Base-by-base conservation (phyloP, 306 rosid genomes). In the Datisca glomerata region DNA sequence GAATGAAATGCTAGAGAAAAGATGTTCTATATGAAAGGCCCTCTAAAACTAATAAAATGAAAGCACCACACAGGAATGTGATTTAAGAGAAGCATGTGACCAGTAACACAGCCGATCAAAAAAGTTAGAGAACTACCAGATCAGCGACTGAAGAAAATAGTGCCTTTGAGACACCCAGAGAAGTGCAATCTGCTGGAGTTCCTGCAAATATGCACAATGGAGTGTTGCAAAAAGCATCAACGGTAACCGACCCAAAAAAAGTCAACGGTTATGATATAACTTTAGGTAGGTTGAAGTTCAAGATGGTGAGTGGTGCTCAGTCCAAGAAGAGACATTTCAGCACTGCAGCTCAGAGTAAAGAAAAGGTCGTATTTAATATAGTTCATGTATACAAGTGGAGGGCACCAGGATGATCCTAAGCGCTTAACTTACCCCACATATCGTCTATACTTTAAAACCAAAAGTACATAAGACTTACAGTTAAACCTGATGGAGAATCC, bases 121-220 rank as follows among this genome's bases (percentile, higher is more conserved):
- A 23, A 47, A 37, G 44, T 6, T n/a, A 21, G 24, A 44, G 12
- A 41, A 16, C 4, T 60, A 82, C 93, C 80, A 89, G 59, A 69
- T 89, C 86, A 38, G 95, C 75, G 43, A 71, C 17, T 1, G 70
- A 57, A 31, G 86, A 79, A 68, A 89, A 89, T 35, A 83, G 71
- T 18, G 75, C 57, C 59, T 72, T 59, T 41, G 98, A 89, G 57
- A 83, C 6, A 38, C 93, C 98, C 47, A 89, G 59, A 44, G 98
- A 89, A 55, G 93, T 24, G 52, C 86, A 80, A 75, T 89, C 98
- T 39, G 98, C 93, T 0, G 98, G 98, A 51, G 91, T 69, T 43
- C 97, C 96, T 87, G 78, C 51, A 59, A 65, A 58, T 29, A 63
- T 7, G 25, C 4, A 31, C 9, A 31, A 29, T 3, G 12, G 35